Evolutionary conservation across 1,284 basidiomycete species (phyloP).

Genomic region (Apiotrichum veenhuisii): DNA sequence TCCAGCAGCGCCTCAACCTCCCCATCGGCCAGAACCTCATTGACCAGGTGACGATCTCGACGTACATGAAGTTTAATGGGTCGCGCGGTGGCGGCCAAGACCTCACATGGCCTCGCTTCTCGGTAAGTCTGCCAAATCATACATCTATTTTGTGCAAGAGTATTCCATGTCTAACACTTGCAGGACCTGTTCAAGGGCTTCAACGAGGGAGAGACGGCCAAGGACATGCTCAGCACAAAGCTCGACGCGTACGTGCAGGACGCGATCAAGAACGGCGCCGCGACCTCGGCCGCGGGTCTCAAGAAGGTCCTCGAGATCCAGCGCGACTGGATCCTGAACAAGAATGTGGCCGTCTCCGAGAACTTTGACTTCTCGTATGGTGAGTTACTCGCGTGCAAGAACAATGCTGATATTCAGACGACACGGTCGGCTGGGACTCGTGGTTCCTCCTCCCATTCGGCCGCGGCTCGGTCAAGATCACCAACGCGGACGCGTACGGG

Average conservation of each 20-base stretch:
- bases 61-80: conserved; percentile 24
- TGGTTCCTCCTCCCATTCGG: conserved; percentile 48
- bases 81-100: conserved; percentile 25
- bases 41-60: conserved; percentile 48
- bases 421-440: conserved; percentile 41
- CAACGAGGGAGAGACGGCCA: conserved; percentile 16
- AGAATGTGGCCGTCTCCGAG: conserved; percentile 36
- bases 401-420: background rate
- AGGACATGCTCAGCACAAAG: conserved; percentile 30
- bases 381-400: conserved; percentile 3
- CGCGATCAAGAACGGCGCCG: conserved; percentile 36
- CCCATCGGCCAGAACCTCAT: conserved; percentile 49
- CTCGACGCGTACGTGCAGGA: conserved; percentile 40
- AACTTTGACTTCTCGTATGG: conserved; percentile 38
- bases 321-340: conserved; percentile 43
- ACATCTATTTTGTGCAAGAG: too few species aligned
- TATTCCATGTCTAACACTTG: background rate
- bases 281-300: conserved; percentile 29
- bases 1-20: conserved; percentile 37
- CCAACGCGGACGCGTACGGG: conserved; percentile 32
- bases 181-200: conserved; percentile 30
- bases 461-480: conserved; percentile 42
- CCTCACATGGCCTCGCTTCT: conserved; percentile 35
- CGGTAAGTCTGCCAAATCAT: too few species aligned
- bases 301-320: conserved; percentile 39